Evolutionary conservation across 768 basidiomycete species (phyloP).

Genomic region (Mrakia blollopis): DNA sequence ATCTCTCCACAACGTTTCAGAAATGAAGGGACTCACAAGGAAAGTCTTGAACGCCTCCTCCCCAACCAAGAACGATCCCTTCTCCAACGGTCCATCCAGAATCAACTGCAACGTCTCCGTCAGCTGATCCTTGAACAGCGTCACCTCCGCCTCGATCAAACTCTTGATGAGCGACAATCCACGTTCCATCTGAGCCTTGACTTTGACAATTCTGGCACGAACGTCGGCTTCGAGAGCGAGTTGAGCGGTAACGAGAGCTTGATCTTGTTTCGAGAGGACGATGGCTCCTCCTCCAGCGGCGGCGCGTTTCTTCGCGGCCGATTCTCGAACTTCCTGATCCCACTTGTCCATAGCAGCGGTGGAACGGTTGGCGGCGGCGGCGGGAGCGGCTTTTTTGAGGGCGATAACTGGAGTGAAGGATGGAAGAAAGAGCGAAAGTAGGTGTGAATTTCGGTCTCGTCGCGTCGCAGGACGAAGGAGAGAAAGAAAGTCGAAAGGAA

Average conservation of each 20-base stretch:
- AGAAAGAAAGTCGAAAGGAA: neutral
- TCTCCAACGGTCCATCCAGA: conserved; percentile 60
- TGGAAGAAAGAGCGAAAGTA: conserved; percentile 10
- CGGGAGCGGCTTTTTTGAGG: conserved; percentile 52
- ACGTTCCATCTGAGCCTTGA: conserved; percentile 58
- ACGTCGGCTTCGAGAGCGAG: conserved; percentile 70
- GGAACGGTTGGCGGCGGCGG: conserved; percentile 65
- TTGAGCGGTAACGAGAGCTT: conserved; percentile 75
- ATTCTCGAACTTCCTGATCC: conserved; percentile 87
- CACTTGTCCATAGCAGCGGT: conserved; percentile 84
- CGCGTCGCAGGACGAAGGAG: neutral
- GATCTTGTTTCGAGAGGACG: conserved; percentile 74
- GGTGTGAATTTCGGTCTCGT: too few species aligned
- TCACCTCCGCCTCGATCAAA: conserved; percentile 53
- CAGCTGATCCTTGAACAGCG: conserved; percentile 57
- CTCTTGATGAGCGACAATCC: conserved; percentile 67
- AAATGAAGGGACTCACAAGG: conserved; percentile 56
- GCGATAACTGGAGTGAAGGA: conserved; percentile 55
- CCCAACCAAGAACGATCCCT: conserved; percentile 61
- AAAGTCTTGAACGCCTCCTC: conserved; percentile 66
- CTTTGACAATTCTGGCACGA: conserved; percentile 55
- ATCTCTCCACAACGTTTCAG: neutral
- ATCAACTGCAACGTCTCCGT: conserved; percentile 58
- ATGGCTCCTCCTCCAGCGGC: conserved; percentile 44
- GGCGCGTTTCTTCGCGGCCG: conserved; percentile 70